Base-by-base conservation (phyloP, 1,139 yeast genomes). In the Casaregolazyma suthepensis region DNA sequence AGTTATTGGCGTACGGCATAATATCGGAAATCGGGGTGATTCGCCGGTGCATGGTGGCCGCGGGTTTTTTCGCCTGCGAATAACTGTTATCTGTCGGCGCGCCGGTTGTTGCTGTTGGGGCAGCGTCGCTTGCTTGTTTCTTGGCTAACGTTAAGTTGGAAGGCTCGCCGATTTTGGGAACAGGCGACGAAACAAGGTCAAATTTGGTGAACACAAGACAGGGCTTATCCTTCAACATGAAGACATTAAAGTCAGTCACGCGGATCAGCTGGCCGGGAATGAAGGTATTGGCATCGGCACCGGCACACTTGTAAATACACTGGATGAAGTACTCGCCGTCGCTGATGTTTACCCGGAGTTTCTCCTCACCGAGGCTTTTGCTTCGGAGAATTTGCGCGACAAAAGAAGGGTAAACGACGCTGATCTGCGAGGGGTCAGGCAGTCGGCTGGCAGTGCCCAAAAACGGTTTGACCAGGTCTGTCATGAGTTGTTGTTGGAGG, bases 1-100 rank as follows among this genome's bases (percentile, higher is more conserved):
- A 94, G 55, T 79, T 78, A 66, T 84, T 86, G 67, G 87, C 94
- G 69, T 88, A 93, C 10, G 99, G 98, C 9, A 97, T 88, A 54
- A 94, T 75, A 56, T 85, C 87, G 66, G 89, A 97, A 61, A 93
- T 89, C 5, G 95, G 87, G 59, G 81, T 81, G 50, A 86, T 48
- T 31, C 43, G 38, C 10, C 49, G 43, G 40, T 43, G 42, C 40
- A 44, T 43, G 13, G 23, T 43, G 5, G 42, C 45, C 23, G 45
- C 42, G 22, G 51, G 12, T n/a, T 31, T 26, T 9, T 15, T 20
- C 23, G 17, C 29, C 23, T 37, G 26, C 20, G 45, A 15, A 31
- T 45, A n/a, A 44, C 35, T 15, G n/a, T 38, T 45, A 15, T 18
- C 20, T n/a, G 47, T 18, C 13, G 9, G 38, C 1, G 47, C 42